Percentiles rank a stretch among this genome's conserved stretches.
phyloP scores from a whole-genome alignment of 2,329 filamentous ascomycete species.

The Verticillium isaacii region DNA sequence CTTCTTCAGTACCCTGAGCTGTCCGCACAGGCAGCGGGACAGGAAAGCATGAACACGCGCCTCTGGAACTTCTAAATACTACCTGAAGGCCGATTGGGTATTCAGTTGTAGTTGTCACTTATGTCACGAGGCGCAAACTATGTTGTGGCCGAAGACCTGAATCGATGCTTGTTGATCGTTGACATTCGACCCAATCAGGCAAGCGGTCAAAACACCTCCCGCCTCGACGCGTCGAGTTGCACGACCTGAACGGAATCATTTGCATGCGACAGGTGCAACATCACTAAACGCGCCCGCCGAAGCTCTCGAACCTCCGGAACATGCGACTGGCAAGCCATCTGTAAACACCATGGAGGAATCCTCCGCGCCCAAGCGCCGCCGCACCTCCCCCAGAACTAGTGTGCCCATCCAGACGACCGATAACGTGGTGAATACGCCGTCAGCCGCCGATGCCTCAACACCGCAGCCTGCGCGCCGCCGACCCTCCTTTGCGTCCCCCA shows the following conservation, averaged over 20 bases:
- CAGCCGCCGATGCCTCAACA: slow-evolving; percentile 19
- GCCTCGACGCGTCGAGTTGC: background rate
- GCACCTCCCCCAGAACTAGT: slow-evolving; percentile 51
- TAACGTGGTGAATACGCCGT: slow-evolving; percentile 32
- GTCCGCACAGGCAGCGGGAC: background rate
- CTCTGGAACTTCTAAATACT: no score
- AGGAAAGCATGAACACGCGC: no score
- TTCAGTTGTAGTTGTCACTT: no score
- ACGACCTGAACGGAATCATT: background rate
- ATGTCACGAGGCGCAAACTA: no score
- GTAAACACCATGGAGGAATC: background rate
- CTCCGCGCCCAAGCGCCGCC: slow-evolving; percentile 60
- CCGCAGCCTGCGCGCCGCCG: slow-evolving; percentile 24
- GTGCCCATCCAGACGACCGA: slow-evolving; percentile 12
- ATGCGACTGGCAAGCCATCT: background rate
- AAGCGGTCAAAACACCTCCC: background rate
- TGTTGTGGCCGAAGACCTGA: no score
- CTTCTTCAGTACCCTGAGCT: background rate
- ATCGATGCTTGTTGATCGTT: background rate
- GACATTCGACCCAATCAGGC: background rate
- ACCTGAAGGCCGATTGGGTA: no score
- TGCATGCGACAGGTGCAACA: background rate
- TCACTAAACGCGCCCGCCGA: background rate
- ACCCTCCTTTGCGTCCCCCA: slow-evolving; percentile 63
- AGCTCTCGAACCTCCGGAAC: background rate